phyloP scores from a whole-genome alignment of 1,284 basidiomycete species.

The Flammula alnicola region DNA sequence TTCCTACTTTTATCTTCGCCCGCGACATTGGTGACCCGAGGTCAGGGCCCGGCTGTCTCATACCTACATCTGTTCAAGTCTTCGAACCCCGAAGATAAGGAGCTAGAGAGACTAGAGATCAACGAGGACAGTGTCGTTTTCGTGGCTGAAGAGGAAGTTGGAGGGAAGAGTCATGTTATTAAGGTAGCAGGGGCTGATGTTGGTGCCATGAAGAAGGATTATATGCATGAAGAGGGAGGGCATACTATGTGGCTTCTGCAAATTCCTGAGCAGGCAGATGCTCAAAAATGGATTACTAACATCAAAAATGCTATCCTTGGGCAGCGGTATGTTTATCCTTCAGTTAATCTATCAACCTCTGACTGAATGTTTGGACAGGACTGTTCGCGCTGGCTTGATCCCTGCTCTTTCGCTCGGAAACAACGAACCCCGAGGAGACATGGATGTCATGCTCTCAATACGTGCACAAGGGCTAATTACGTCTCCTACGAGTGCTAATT shows the following conservation, averaged over 20 bases:
- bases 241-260: constrained; percentile 72
- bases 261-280: constrained; percentile 59
- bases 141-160: constrained; percentile 70
- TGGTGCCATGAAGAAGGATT: constrained; percentile 50
- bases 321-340: constrained; percentile 55
- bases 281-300: constrained; percentile 72
- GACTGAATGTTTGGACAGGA: constrained; percentile 43
- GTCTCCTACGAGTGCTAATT: constrained; percentile 21
- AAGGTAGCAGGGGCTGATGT: constrained; percentile 68
- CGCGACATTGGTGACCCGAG: constrained; percentile 34
- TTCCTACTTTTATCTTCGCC: constrained; percentile 65
- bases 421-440: constrained; percentile 71
- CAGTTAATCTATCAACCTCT: constrained; percentile 10
- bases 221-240: constrained; percentile 51
- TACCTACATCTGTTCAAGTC: constrained; percentile 77
- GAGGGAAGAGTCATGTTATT: constrained; percentile 64
- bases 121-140: constrained; percentile 76
- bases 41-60: constrained; percentile 45
- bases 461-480: constrained; percentile 59
- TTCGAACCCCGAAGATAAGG: constrained; percentile 57
- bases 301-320: constrained; percentile 74
- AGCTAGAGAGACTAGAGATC: constrained; percentile 74
- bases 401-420: constrained; percentile 47
- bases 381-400: constrained; percentile 67
- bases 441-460: constrained; percentile 83